Base-by-base conservation (phyloP, 139 green algal species). In the Marvania coccoides region DNA sequence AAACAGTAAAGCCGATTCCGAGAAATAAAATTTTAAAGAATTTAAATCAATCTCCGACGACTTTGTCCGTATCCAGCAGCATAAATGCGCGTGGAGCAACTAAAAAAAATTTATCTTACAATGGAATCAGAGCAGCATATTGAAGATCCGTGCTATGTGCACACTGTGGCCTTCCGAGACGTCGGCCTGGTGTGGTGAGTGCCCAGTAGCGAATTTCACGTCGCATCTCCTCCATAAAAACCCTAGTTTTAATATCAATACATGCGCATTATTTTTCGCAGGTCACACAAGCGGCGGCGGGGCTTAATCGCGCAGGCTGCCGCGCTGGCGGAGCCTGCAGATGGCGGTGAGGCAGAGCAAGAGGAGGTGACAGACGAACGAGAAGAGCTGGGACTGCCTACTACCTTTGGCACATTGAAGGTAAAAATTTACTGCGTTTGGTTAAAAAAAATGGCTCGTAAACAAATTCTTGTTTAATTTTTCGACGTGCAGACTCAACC, bases 111-210 rank as follows among this genome's bases (percentile, higher is more conserved):
- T n/a, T n/a, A n/a, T n/a, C n/a, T n/a, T n/a, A n/a, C n/a, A n/a
- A n/a, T n/a, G n/a, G 65, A 72, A 28, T 29, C 31, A 2, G 9
- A 9, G 0, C 4, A 51, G 26, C 51, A 72, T 35, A 13, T 39
- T 15, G 8, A 66, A 5, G 65, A 56, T 1, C 10, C 24, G 24
- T 69, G 58, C 26, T 4, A 51, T 1, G n/a, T 74, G 14, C 59
- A 74, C 55, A 77, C 66, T 9, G 10, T 33, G 8, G 31, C 57
- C 28, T 69, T 77, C 9, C 28, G 61, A 36, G 71, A 69, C 51
- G 55, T 75, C 10, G 71, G 71, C 13, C 64, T 77, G 4, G 71
- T 77, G 10, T 75, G 71, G 71, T 74, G 29, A 31, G 63, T 61
- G 15, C 36, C 2, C 12, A 33, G 38, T 57, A n/a, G 28, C 23